Evolutionary conservation across 2,329 filamentous ascomycete species (phyloP).

Genomic region (Mycocentrospora acerina): DNA sequence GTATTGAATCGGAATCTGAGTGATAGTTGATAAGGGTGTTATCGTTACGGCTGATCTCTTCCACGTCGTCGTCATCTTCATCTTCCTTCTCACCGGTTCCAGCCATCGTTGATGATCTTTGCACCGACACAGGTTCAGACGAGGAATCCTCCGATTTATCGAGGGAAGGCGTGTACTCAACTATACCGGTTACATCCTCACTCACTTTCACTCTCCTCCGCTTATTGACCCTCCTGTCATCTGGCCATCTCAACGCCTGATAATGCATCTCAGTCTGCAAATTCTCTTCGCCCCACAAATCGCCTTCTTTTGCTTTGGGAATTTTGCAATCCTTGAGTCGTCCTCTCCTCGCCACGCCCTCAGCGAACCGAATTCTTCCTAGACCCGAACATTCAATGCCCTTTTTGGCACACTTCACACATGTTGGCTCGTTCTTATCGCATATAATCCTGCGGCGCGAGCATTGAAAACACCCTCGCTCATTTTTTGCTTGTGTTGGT

Average conservation of each 20-base stretch:
- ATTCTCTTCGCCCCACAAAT: background rate
- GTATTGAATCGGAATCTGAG: no score
- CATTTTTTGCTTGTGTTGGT: background rate
- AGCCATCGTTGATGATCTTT: no score
- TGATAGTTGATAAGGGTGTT: no score
- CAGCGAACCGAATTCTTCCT: conserved; percentile 42
- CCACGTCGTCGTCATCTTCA: conserved; percentile 2
- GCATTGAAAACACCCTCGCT: conserved; percentile 43
- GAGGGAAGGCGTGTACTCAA: no score
- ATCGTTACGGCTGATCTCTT: conserved; percentile 7
- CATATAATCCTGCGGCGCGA: conserved; percentile 43
- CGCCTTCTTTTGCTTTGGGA: conserved; percentile 4
- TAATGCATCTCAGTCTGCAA: conserved; percentile 2
- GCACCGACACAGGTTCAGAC: no score
- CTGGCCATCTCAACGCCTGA: conserved; percentile 3
- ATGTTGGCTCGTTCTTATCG: conserved; percentile 44
- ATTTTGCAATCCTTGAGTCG: conserved; percentile 18
- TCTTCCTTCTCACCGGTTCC: background rate
- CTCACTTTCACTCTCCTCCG: background rate
- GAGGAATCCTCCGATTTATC: no score
- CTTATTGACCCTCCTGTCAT: conserved; percentile 2
- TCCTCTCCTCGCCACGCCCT: conserved; percentile 24
- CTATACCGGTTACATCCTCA: no score
- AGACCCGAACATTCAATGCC: conserved; percentile 44
- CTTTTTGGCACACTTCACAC: conserved; percentile 44